These are phyloP conservation scores for Backusella morwellensis DNA, from an alignment of 192 early-diverging fungal species.

Conservation along the genomic window DNA sequence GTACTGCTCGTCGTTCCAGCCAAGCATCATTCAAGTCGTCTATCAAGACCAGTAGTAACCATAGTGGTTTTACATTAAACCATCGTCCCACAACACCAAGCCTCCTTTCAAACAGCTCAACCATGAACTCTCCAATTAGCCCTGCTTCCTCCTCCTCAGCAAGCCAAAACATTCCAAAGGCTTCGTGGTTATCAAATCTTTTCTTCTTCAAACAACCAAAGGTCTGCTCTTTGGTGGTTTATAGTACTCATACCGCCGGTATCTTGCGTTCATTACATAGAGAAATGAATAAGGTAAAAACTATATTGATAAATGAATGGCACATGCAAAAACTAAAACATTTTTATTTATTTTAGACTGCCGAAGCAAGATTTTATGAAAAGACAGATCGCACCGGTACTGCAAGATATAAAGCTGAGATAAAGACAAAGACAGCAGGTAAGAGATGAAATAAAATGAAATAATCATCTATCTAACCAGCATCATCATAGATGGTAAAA, in stretches of 20 bases:
- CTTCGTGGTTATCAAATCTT: conserved; percentile 25
- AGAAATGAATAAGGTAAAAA: conserved; percentile 17
- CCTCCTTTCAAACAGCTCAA: conserved; percentile 23
- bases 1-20: conserved; percentile 6
- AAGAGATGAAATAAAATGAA: neutral
- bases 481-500: neutral
- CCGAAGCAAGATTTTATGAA: conserved; percentile 27
- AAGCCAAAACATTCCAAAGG: conserved; percentile 7
- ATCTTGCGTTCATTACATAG: conserved; percentile 20
- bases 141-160: neutral
- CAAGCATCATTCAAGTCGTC: conserved; percentile 22
- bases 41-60: conserved; percentile 5
- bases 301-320: no score
- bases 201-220: conserved; percentile 35
- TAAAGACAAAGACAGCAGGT: conserved; percentile 19
- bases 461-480: neutral
- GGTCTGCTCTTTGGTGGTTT: conserved; percentile 18
- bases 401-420: conserved; percentile 24
- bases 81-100: conserved; percentile 27
- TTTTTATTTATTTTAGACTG: neutral
- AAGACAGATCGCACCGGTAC: conserved; percentile 17
- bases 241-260: neutral
- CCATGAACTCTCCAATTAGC: conserved; percentile 16
- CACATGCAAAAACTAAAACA: no score
- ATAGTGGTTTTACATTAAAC: conserved; percentile 6